A percentile compares a stretch with the other conserved stretches of the same genome.
phyloP scores from a whole-genome alignment of 2,329 filamentous ascomycete species.

The Plectosphaerella plurivora region DNA sequence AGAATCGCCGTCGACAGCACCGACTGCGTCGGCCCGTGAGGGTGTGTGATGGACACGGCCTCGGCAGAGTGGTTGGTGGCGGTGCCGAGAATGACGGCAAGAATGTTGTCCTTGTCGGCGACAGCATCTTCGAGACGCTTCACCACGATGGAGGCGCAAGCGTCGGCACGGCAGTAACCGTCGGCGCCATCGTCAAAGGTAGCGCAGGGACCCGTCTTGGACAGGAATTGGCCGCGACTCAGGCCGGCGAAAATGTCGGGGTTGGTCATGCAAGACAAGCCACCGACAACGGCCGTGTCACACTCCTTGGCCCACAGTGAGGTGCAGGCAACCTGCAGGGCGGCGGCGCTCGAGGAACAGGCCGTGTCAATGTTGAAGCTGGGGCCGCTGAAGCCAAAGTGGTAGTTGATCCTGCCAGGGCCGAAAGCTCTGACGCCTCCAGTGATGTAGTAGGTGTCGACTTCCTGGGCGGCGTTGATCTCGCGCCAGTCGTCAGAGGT shows the following conservation, averaged over 20 bases:
- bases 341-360: conserved; percentile 70
- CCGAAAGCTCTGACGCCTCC: conserved; percentile 46
- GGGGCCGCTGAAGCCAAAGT: conserved; percentile 72
- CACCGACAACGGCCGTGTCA: conserved; percentile 76
- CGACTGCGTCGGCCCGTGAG: conserved; percentile 73
- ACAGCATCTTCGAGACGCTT: conserved; percentile 78
- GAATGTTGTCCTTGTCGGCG: conserved; percentile 69
- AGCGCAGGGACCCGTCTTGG: conserved; percentile 71
- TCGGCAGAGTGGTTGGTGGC: conserved; percentile 80
- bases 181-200: conserved; percentile 78
- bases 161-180: conserved; percentile 78
- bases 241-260: conserved; percentile 75
- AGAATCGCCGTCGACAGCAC: conserved; percentile 67
- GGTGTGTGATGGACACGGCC: conserved; percentile 78
- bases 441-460: conserved; percentile 52
- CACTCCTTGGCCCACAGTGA: conserved; percentile 72
- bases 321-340: conserved; percentile 66
- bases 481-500: conserved; percentile 77
- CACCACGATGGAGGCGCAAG: conserved; percentile 68
- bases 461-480: conserved; percentile 67
- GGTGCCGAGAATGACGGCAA: conserved; percentile 71
- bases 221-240: conserved; percentile 73
- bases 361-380: conserved; percentile 72
- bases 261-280: conserved; percentile 74
- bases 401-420: conserved; percentile 67